phyloP scores from a whole-genome alignment of 345 rosid genomes.

The Populus simonii region DNA sequence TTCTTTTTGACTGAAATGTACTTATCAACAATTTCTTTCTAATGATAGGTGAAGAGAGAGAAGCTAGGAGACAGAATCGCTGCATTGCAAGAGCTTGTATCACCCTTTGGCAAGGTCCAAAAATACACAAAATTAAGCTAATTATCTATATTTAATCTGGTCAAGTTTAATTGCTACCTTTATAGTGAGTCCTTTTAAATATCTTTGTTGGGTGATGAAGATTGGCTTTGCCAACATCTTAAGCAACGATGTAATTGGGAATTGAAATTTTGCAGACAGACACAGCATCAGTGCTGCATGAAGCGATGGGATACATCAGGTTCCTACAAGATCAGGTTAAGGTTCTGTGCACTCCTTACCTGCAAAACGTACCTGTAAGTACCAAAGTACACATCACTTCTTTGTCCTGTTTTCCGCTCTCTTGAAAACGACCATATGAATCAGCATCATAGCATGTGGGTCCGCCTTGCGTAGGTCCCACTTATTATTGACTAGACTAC shows the following conservation, averaged over 20 bases:
- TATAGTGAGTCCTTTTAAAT: no score
- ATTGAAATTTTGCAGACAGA: constrained; percentile 63
- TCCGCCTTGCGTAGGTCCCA: neutral
- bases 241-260: neutral
- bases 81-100: constrained; percentile 79
- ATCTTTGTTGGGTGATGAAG: neutral
- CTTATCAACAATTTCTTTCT: neutral
- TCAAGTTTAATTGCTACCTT: neutral
- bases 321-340: constrained; percentile 91
- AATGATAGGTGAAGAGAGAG: constrained; percentile 51
- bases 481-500: neutral
- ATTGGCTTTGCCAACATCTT: neutral
- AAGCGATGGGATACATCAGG: constrained; percentile 95
- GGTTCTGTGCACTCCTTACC: constrained; percentile 80
- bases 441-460: neutral
- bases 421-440: neutral
- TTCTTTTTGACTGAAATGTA: neutral
- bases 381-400: neutral
- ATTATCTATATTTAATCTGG: neutral
- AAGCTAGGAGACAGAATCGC: constrained; percentile 77
- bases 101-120: constrained; percentile 87
- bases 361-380: constrained; percentile 46
- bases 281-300: constrained; percentile 88
- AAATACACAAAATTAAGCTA: neutral
- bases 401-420: neutral